Conservation (phyloP, 163 green algal species). For the Scenedesmus sp. region DNA sequence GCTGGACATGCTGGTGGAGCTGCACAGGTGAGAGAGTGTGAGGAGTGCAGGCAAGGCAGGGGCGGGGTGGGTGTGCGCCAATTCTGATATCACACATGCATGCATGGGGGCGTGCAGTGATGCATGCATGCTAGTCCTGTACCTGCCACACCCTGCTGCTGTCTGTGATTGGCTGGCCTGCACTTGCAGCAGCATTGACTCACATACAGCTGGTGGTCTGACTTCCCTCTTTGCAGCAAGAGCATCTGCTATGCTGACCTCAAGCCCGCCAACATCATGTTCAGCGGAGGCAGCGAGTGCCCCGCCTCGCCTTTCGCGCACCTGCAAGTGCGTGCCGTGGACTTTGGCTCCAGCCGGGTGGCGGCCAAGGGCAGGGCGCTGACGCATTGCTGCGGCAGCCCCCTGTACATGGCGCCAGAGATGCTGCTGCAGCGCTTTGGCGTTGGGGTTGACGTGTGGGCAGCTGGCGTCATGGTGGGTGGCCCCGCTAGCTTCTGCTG, state of each 20-base stretch:
- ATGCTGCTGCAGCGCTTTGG: constrained; percentile 46
- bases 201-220: neutral
- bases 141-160: too few relatives aligned
- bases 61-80: neutral
- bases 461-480: constrained; percentile 68
- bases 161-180: too few relatives aligned
- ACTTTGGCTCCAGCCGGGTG: constrained; percentile 46
- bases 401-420: constrained; percentile 50
- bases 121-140: too few relatives aligned
- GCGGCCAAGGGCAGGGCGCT: neutral
- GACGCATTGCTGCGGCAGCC: constrained; percentile 34
- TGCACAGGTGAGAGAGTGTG: neutral
- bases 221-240: neutral
- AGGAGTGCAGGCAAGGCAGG: too few relatives aligned
- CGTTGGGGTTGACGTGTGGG: constrained; percentile 79
- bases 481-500: too few relatives aligned
- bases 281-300: neutral
- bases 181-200: neutral
- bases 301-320: neutral
- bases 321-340: constrained; percentile 39
- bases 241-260: constrained; percentile 53
- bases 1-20: constrained; percentile 47
- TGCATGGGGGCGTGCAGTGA: too few relatives aligned
- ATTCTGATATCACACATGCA: too few relatives aligned
- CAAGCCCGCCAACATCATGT: constrained; percentile 53